Evolutionary conservation across 1,284 basidiomycete species (phyloP).

Genomic region (Pseudozyma sp.): DNA sequence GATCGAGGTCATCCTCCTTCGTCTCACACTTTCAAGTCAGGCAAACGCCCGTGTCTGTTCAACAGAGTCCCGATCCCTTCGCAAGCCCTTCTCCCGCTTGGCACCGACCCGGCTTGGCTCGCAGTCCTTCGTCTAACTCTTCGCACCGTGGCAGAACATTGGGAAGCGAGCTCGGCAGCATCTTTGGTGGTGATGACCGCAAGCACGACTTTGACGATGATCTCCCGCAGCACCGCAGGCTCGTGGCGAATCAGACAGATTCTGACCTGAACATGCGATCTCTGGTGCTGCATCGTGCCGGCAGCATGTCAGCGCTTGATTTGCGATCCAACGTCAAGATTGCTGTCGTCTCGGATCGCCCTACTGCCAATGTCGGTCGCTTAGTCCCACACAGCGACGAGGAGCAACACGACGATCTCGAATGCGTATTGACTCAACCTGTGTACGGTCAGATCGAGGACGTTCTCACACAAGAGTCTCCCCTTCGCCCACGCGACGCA

Average conservation of each 20-base stretch:
- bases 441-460: slow-evolving; percentile 19
- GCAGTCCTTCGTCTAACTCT: slow-evolving; percentile 17
- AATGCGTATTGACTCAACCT: slow-evolving; percentile 38
- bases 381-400: slow-evolving; percentile 32
- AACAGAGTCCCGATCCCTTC: slow-evolving; percentile 19
- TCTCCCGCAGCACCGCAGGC: slow-evolving; percentile 31
- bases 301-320: slow-evolving; percentile 1
- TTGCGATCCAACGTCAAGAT: slow-evolving; percentile 2
- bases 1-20: slow-evolving; percentile 32
- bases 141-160: slow-evolving; percentile 43
- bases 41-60: background rate
- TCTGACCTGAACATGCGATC: slow-evolving; percentile 1
- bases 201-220: slow-evolving; percentile 43
- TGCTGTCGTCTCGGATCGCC: slow-evolving; percentile 24
- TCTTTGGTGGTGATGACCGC: slow-evolving; percentile 54
- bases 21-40: slow-evolving; percentile 10
- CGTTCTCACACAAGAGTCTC: slow-evolving; percentile 16
- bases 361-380: slow-evolving; percentile 38
- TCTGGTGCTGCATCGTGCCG: slow-evolving; percentile 15
- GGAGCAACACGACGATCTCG: slow-evolving; percentile 47
- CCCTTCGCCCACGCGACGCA: slow-evolving; percentile 28
- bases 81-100: slow-evolving; percentile 5
- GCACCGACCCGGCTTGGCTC: slow-evolving; percentile 2
- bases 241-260: background rate
- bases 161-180: slow-evolving; percentile 62